phyloP scores from a whole-genome alignment of 768 basidiomycete species.

The Punctularia strigosozonata region DNA sequence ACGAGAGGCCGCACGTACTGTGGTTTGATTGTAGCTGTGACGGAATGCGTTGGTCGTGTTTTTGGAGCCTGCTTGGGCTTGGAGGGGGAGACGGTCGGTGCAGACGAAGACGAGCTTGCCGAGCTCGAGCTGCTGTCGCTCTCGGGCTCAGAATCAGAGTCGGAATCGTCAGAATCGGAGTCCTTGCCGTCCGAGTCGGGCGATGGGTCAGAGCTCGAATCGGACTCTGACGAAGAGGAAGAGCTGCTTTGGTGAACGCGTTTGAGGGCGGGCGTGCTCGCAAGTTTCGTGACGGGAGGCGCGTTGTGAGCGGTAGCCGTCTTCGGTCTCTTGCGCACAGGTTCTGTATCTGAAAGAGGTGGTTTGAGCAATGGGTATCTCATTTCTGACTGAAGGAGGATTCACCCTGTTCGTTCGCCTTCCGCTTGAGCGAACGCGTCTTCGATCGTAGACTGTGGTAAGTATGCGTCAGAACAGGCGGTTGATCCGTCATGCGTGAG shows the following conservation, averaged over 20 bases:
- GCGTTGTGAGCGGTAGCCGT: constrained; percentile 6
- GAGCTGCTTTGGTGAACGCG: constrained; percentile 4
- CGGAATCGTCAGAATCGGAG: constrained; percentile 12
- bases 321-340: too few relatives aligned
- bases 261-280: constrained; percentile 4
- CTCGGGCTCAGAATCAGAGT: constrained; percentile 6
- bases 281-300: constrained; percentile 2
- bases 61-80: background rate
- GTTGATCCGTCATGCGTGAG: background rate
- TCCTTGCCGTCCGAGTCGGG: constrained; percentile 22
- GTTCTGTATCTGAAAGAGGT: too few relatives aligned
- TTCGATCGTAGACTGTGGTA: background rate
- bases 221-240: constrained; percentile 13
- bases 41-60: background rate
- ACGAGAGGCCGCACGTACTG: background rate
- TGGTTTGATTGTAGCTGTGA: background rate
- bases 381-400: too few relatives aligned
- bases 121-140: constrained; percentile 7
- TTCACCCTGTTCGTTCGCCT: too few relatives aligned
- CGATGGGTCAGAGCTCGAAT: constrained; percentile 14
- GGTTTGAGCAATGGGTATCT: too few relatives aligned
- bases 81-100: constrained; percentile 4
- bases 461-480: too few relatives aligned
- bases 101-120: constrained; percentile 13
- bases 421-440: background rate